A percentile compares a stretch with the other conserved stretches of the same genome.
phyloP scores from a whole-genome alignment of 352 stramenopile species.

The Pythium periplocum region DNA sequence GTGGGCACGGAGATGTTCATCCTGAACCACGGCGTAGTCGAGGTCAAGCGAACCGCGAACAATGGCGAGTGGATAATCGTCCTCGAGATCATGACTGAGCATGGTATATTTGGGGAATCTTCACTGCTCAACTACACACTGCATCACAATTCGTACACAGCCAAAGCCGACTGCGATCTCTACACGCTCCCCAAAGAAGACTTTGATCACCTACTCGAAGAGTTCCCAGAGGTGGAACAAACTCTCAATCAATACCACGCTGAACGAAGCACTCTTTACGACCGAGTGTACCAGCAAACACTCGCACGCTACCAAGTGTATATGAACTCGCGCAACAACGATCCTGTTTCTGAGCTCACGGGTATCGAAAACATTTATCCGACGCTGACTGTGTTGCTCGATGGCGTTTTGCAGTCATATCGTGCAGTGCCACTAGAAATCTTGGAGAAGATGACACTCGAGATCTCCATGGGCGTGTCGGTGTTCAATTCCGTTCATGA shows the following conservation, averaged over 20 bases:
- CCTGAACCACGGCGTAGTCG: slow-evolving; percentile 67
- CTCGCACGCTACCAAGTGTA: slow-evolving; percentile 61
- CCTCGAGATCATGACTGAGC: slow-evolving; percentile 65
- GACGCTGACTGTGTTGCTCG: slow-evolving; percentile 56
- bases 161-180: slow-evolving; percentile 64
- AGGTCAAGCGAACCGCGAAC: slow-evolving; percentile 50
- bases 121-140: slow-evolving; percentile 71
- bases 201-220: slow-evolving; percentile 74
- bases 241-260: slow-evolving; percentile 56
- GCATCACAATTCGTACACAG: slow-evolving; percentile 71
- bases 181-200: slow-evolving; percentile 79
- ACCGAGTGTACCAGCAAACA: slow-evolving; percentile 66
- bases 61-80: slow-evolving; percentile 65
- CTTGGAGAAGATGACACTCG: slow-evolving; percentile 54
- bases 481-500: slow-evolving; percentile 72
- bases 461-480: slow-evolving; percentile 70
- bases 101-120: slow-evolving; percentile 60
- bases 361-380: slow-evolving; percentile 68
- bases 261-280: slow-evolving; percentile 52
- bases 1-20: slow-evolving; percentile 84
- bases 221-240: slow-evolving; percentile 68
- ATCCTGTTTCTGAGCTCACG: slow-evolving; percentile 43
- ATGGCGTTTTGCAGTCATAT: slow-evolving; percentile 57
- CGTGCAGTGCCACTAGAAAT: slow-evolving; percentile 51
- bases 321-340: slow-evolving; percentile 45